Percentiles rank a stretch among this genome's conserved stretches.
Conservation (phyloP, 768 basidiomycete genomes). For the Podaxis rugospora region DNA sequence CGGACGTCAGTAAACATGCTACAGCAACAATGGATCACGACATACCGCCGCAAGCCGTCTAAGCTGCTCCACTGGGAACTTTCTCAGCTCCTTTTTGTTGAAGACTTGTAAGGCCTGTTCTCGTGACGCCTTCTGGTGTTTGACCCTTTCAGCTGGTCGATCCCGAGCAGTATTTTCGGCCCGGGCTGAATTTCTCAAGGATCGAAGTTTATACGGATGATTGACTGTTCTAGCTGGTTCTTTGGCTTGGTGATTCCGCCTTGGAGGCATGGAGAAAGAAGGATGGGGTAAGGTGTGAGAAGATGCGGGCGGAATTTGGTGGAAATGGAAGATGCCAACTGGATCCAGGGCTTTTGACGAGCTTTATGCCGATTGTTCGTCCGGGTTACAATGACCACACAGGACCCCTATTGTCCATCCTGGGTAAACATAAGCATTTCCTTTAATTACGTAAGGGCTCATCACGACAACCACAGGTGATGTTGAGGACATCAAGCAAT, state of each 20-base stretch:
- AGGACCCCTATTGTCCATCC: background rate
- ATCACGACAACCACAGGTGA: no score
- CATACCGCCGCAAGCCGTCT: slow-evolving; percentile 3
- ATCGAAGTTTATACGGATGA: slow-evolving; percentile 7
- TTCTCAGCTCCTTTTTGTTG: slow-evolving; percentile 2
- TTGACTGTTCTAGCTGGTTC: background rate
- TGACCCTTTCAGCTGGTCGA: slow-evolving; percentile 2
- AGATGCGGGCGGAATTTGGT: background rate
- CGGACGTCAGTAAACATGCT: background rate
- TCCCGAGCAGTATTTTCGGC: background rate
- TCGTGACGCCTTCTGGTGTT: slow-evolving; percentile 5
- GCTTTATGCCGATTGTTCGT: background rate
- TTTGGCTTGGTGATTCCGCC: slow-evolving; percentile 1
- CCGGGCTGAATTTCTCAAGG: background rate
- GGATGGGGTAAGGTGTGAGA: background rate
- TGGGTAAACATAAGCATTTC: no score
- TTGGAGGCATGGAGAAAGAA: background rate
- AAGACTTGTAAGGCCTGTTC: slow-evolving; percentile 4
- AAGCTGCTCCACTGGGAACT: slow-evolving; percentile 6
- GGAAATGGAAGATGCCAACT: background rate
- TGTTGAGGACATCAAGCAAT: no score
- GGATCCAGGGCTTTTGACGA: background rate
- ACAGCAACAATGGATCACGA: background rate
- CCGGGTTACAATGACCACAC: background rate
- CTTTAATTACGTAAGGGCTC: no score